Evolutionary conservation across 257 asterid genomes (phyloP), one percentile per base, ranked within the genome.

Genomic region (Coffea eugenioides): DNA sequence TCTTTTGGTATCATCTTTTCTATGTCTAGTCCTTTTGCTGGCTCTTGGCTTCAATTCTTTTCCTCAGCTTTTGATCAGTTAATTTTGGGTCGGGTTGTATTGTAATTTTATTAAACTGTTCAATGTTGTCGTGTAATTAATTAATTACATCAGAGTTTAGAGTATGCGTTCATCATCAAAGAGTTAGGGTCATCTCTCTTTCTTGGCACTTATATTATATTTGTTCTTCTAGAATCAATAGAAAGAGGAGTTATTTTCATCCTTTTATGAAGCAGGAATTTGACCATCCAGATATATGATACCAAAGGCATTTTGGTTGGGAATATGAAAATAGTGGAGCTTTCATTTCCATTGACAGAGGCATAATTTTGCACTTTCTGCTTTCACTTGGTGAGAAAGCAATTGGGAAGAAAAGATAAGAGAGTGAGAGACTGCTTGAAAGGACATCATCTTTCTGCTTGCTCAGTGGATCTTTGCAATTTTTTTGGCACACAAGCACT

Each of bases 71-170:
- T 31, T 85, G 21, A 73, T 83, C 73, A 77, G 21, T 68, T 41
- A 48, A 69, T 78, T 80, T 81, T 45, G 74, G 76, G 71, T 83
- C 18, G 14, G 4, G 12, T 59, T 79, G 52, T 68, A 52, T 68
- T 59, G 84, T 79, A 80, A 81, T 71, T 81, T 71, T 82, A 36
- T 71, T 82, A 36, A 72, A 61, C 69, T 57, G 73, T 61, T 62
- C 34, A 6, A 61, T 61, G 56, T 71, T 75, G 73, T 76, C 13
- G 64, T 86, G 89, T 88, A 82, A 86, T 31, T 31, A 31, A 31
- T 31, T 31, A 31, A 31, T 80, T 87, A 74, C 80, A 77, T 79
- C 82, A 78, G 85, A 73, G 69, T 79, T 82, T 71, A 65, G 70
- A 31, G 13, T 27, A 11, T 75, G 34, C 1, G 34, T 31, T 31